Evolutionary conservation across 106 monocot genomes (phyloP).

Genomic region (Hemerocallis citrina): DNA sequence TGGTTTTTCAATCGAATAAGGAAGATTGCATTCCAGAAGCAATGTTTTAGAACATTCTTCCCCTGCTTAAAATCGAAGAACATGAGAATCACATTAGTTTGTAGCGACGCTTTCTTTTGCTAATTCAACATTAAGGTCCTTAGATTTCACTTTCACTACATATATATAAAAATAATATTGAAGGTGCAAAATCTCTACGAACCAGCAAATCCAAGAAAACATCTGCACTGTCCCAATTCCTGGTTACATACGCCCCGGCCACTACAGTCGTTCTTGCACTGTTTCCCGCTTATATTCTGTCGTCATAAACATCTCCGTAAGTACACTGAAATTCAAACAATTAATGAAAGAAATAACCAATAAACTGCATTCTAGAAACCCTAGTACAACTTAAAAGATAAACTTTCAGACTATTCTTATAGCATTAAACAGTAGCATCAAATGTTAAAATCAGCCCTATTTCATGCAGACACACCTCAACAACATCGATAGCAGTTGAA

Average conservation of each 20-base stretch:
- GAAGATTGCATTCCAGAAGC: slow-evolving; percentile 65
- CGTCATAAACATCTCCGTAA: slow-evolving; percentile 1
- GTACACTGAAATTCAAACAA: too few relatives aligned
- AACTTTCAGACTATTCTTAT: too few relatives aligned
- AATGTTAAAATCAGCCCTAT: too few relatives aligned
- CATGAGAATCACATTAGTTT: neutral
- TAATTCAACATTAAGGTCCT: neutral
- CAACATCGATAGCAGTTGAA: slow-evolving; percentile 24
- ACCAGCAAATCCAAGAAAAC: slow-evolving; percentile 13
- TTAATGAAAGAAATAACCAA: too few relatives aligned
- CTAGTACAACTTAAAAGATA: too few relatives aligned
- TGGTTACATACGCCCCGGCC: slow-evolving; percentile 70
- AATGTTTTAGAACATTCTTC: slow-evolving; percentile 62
- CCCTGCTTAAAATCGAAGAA: slow-evolving; percentile 26
- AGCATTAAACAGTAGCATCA: too few relatives aligned
- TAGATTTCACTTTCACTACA: neutral
- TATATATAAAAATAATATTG: neutral
- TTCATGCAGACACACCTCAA: slow-evolving; percentile 22
- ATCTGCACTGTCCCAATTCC: slow-evolving; percentile 23
- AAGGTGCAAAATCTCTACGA: neutral
- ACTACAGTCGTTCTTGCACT: slow-evolving; percentile 57
- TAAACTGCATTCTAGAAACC: too few relatives aligned
- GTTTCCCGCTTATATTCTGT: slow-evolving; percentile 46
- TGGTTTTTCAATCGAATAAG: slow-evolving; percentile 38
- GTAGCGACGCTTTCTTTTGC: neutral